Base-by-base conservation (phyloP, 2,329 filamentous ascomycete genomes). In the Endoconidiophora polonica region DNA sequence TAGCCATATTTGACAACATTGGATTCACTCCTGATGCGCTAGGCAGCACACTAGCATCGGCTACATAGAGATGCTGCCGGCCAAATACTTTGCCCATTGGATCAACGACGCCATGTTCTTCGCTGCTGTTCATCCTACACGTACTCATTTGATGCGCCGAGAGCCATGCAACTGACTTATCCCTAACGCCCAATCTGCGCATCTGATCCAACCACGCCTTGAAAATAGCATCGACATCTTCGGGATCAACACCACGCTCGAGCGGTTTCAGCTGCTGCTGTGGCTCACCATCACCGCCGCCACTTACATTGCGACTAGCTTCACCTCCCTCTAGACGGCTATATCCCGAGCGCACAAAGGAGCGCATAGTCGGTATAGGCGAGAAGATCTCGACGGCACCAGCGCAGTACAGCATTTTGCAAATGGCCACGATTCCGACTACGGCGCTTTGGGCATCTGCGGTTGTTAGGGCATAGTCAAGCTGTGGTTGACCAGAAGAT, bases 111-210 rank as follows among this genome's bases (percentile, higher is more conserved):
- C 77, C 76, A 38, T 65, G 65, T 26, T 64, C 62, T 49, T 63
- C 61, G 54, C 62, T 63, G 41, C 68, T 67, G 53, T 76, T 77
- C 84, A 88, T 90, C 2, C 81, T 69, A 58, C 81, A 85, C 7
- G 77, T 77, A 20, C 83, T 81, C 83, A 88, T 88, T 66, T 88
- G 84, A 63, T 90, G 84, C 16, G 83, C 84, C n/a, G 77, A 82
- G 26, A 70, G 65, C 58, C 77, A 84, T n/a, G 66, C 61, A 20
- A 69, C 67, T 26, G 70, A 65, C 0, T 75, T 73, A 16, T 69
- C 67, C 52, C 64, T 66, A 45, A 71, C 72, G 38, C 72, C 69
- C 18, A 75, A 64, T 36, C 59, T 59, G 50, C 70, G 63, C 10
- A 80, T 53, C 47, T 66, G 60, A 4, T 61, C 60, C 2, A 84